Conservation (phyloP, 306 rosid species). For the Inga laurina region DNA sequence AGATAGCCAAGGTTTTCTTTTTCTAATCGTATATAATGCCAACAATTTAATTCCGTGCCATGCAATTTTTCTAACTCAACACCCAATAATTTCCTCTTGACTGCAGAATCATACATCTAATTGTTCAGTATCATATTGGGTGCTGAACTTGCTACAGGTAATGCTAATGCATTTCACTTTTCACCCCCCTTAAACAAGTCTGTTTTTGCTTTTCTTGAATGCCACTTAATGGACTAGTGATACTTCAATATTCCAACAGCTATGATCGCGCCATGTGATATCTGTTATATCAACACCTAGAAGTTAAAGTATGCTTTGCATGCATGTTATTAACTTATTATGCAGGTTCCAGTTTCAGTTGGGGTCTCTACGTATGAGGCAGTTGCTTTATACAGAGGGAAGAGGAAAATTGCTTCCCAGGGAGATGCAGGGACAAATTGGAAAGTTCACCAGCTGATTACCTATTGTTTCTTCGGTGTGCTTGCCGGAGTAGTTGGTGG, state of each 20-base stretch:
- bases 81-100: constrained; percentile 25
- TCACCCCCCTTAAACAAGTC: constrained; percentile 4
- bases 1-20: constrained; percentile 71
- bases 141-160: constrained; percentile 82
- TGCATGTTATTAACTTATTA: not conserved
- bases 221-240: not conserved
- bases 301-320: constrained; percentile 17
- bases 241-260: not conserved
- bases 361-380: constrained; percentile 82
- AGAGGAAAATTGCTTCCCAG: constrained; percentile 62
- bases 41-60: not conserved
- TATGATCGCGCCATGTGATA: not conserved
- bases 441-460: constrained; percentile 47
- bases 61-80: constrained; percentile 29
- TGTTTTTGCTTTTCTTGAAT: not conserved
- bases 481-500: constrained; percentile 91
- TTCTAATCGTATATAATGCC: constrained; percentile 5
- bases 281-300: not conserved
- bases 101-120: constrained; percentile 55
- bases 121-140: constrained; percentile 79
- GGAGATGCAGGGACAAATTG: constrained; percentile 55
- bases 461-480: constrained; percentile 62
- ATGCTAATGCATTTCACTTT: not conserved
- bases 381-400: constrained; percentile 65
- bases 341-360: constrained; percentile 78